Evolutionary conservation across 306 rosid species (phyloP).

Genomic region (Begonia masoniana): DNA sequence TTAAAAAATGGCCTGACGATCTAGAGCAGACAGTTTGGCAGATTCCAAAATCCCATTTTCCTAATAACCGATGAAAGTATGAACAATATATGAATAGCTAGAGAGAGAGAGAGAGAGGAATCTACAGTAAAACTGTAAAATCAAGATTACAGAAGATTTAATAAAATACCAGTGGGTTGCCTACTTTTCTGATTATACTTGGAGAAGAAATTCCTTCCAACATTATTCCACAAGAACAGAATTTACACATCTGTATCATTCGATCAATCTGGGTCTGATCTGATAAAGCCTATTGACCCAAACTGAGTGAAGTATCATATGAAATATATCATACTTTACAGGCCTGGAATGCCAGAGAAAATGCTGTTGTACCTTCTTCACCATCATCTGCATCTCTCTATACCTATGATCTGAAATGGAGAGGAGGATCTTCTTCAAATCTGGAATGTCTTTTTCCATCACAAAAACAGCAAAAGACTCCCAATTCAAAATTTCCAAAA

Average conservation of each 20-base stretch:
- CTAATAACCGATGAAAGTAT: too few species aligned
- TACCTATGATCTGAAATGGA: slow-evolving; percentile 63
- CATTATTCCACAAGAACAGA: neutral
- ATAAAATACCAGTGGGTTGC: too few species aligned
- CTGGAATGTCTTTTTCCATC: slow-evolving; percentile 54
- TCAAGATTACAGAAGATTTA: too few species aligned
- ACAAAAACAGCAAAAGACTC: slow-evolving; percentile 85
- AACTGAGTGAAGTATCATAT: slow-evolving; percentile 82
- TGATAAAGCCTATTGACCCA: slow-evolving; percentile 58
- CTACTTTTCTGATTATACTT: too few species aligned
- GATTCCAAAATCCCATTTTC: too few species aligned
- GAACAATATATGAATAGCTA: too few species aligned
- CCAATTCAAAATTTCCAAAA: slow-evolving; percentile 76
- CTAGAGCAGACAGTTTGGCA: too few species aligned
- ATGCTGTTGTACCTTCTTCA: slow-evolving; percentile 70
- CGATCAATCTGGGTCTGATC: neutral
- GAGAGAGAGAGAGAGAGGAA: too few species aligned
- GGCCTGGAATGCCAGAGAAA: slow-evolving; percentile 85
- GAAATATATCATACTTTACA: slow-evolving; percentile 77
- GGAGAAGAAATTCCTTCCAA: neutral
- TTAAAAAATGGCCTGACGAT: too few species aligned
- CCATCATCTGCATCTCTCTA: slow-evolving; percentile 62
- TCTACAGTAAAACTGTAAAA: too few species aligned
- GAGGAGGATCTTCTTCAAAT: slow-evolving; percentile 60
- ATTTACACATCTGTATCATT: neutral